Evolutionary conservation across 2,329 filamentous ascomycete genomes (phyloP).

Genomic region (Aspergillus felis): DNA sequence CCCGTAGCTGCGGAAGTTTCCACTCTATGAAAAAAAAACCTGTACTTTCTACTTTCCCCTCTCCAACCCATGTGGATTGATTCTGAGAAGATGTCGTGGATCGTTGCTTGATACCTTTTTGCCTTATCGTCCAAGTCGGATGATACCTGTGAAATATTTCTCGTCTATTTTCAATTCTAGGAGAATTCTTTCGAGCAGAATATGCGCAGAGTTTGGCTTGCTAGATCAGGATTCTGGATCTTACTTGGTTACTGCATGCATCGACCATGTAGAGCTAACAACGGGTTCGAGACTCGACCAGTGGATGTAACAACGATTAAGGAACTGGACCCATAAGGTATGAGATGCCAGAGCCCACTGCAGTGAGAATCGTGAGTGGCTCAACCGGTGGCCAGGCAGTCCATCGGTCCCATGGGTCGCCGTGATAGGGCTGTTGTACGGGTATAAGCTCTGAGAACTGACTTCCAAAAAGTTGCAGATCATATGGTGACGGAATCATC

Average conservation of each 20-base stretch:
- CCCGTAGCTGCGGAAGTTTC: neutral
- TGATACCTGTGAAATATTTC: neutral
- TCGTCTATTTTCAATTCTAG: neutral
- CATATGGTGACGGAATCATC: slow-evolving; percentile 15
- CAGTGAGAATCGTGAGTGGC: neutral
- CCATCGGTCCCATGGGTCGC: neutral
- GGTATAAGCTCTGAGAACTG: neutral
- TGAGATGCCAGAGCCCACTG: neutral
- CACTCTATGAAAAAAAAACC: neutral
- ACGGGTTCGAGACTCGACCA: neutral
- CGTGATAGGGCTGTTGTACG: neutral
- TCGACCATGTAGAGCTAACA: neutral
- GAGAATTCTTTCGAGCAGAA: neutral
- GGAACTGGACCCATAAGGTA: neutral
- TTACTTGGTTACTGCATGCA: neutral
- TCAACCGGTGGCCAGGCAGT: neutral
- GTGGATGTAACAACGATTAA: neutral
- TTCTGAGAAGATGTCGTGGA: neutral
- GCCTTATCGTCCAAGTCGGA: neutral
- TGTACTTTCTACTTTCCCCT: neutral
- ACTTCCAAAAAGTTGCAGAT: slow-evolving; percentile 7
- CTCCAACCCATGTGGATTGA: neutral
- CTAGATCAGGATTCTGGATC: neutral
- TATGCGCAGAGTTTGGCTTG: neutral
- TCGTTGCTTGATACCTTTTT: neutral